phyloP scores from a whole-genome alignment of 106 monocot genomes.

The Agapanthus africanus region DNA sequence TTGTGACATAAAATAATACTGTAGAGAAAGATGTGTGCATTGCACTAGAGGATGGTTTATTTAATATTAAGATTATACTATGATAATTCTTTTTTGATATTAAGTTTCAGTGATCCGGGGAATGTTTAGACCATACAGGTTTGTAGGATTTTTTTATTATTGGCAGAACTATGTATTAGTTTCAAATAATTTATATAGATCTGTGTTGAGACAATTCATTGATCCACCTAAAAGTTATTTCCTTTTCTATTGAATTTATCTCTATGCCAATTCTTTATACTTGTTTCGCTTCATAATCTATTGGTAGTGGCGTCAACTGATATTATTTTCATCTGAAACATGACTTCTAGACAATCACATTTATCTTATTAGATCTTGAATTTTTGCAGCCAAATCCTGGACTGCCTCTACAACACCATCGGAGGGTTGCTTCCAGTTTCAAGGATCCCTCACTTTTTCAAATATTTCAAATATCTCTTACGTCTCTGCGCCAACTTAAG shows the following conservation, averaged over 20 bases:
- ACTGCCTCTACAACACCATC: slow-evolving; percentile 65
- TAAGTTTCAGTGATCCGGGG: neutral
- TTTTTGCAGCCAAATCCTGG: slow-evolving; percentile 59
- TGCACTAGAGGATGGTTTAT: neutral
- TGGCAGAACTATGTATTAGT: neutral
- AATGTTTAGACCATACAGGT: neutral
- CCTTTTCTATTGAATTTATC: slow-evolving; percentile 3
- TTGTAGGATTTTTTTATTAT: neutral
- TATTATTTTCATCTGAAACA: neutral
- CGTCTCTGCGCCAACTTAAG: slow-evolving; percentile 75
- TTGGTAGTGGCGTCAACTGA: neutral
- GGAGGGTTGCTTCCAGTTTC: slow-evolving; percentile 71
- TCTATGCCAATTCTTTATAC: neutral
- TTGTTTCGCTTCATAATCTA: neutral
- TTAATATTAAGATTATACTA: neutral
- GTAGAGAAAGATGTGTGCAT: neutral
- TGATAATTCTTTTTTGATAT: neutral
- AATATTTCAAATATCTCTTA: slow-evolving; percentile 93
- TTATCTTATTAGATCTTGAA: slow-evolving; percentile 7
- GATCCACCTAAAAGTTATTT: neutral
- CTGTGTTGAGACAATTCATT: neutral
- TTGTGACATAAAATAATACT: neutral
- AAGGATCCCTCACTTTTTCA: slow-evolving; percentile 87
- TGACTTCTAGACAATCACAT: neutral
- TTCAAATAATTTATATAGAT: neutral